Base-by-base conservation (phyloP, 129 eudicot species). In the Ambrosia trifida region DNA sequence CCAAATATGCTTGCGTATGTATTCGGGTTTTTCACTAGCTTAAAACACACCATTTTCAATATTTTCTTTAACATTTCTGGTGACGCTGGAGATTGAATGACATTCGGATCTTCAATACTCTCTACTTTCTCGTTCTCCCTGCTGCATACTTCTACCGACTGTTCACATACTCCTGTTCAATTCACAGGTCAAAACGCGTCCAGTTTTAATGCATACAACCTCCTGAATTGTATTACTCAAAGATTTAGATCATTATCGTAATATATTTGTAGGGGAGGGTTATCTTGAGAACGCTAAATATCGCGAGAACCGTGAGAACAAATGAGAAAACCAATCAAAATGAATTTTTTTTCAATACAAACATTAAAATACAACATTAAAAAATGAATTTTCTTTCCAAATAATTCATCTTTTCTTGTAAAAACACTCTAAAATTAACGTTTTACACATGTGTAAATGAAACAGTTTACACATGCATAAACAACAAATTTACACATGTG, bases 1-100 rank as follows among this genome's bases (percentile, higher is more conserved):
- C 87, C 90, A 45, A 85, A 40, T 51, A 82, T 10, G 71, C 90
- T 85, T 12, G 90, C 85, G 46, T 85, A 85, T 0, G 87, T 40
- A 80, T 85, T 85, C 13, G 90, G 87, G 71, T 85, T 85, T 54
- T 85, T 82, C 38, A 82, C 69, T 30, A 85, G 79, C 78, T 85
- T 85, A 54, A 82, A 56, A 74, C 90, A 82, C 24, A 85, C 87
- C 83, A 85, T 82, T 51, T 47, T 79, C 78, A 79, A 74, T 16
- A 79, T 73, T 79, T 67, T 73, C 75, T 51, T 60, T 16, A 79
- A 43, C 75, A 73, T 36, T 33, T 59, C 51, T 3, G 71, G 65
- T 59, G 83, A 79, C 62, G 41, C 52, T 11, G 38, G 46, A 79
- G 83, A 66, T 64, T 35, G 59, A 20, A 49, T 28, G 4, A 17